Conservation (phyloP, 169 alveolate species). For the Perkinsus chesapeaki region DNA sequence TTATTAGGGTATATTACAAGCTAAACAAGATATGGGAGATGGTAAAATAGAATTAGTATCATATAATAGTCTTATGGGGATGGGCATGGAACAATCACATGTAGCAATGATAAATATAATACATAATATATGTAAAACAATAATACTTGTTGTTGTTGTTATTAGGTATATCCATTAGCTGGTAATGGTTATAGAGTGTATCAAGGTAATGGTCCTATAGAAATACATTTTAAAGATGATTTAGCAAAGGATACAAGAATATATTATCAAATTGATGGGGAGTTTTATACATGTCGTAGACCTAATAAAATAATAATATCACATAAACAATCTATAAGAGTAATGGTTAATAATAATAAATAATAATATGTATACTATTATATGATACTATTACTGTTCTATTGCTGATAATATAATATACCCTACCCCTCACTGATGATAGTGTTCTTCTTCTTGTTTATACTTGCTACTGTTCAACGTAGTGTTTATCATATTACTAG, state of each 20-base stretch:
- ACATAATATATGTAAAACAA: neutral
- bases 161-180: neutral
- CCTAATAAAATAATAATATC: neutral
- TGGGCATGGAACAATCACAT: slow-evolving; percentile 25
- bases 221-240: neutral
- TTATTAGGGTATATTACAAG: slow-evolving; percentile 11
- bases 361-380: neutral
- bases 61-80: slow-evolving; percentile 28
- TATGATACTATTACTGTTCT: too few relatives aligned
- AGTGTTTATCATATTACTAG: too few relatives aligned
- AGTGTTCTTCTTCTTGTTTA: too few relatives aligned
- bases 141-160: neutral
- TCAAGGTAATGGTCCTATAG: neutral
- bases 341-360: neutral
- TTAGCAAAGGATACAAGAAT: neutral
- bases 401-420: too few relatives aligned
- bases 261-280: neutral
- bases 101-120: neutral
- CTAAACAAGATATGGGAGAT: slow-evolving; percentile 38
- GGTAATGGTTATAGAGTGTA: neutral
- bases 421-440: too few relatives aligned
- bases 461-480: too few relatives aligned
- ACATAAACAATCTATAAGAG: neutral
- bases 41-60: slow-evolving; percentile 32
- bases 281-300: neutral